These are phyloP conservation scores for Boletus pseudopeckii DNA, from an alignment of 768 basidiomycete species.

Conservation along the genomic window DNA sequence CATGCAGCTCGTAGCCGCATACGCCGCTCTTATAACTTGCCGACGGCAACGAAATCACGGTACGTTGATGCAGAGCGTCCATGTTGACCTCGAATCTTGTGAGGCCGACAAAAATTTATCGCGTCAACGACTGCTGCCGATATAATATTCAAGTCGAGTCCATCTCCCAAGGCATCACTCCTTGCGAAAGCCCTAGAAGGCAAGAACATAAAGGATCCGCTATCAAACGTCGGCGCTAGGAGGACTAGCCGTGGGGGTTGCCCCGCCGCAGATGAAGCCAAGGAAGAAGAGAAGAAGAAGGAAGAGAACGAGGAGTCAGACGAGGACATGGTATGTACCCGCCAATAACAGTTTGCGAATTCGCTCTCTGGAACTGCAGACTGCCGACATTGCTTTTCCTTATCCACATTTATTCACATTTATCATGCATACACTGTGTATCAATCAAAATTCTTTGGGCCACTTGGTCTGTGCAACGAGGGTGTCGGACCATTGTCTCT, in stretches of 20 bases:
- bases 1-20: slow-evolving; percentile 85
- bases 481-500: too few relatives aligned
- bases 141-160: slow-evolving; percentile 88
- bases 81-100: not conserved
- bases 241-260: slow-evolving; percentile 66
- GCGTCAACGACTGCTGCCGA: slow-evolving; percentile 80
- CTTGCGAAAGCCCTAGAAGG: slow-evolving; percentile 98
- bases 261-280: slow-evolving; percentile 67
- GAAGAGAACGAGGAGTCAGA: slow-evolving; percentile 87
- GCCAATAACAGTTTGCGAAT: too few relatives aligned
- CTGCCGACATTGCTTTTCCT: too few relatives aligned
- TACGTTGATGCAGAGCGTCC: slow-evolving; percentile 41
- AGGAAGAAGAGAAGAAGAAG: slow-evolving; percentile 74
- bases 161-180: slow-evolving; percentile 96
- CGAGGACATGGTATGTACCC: too few relatives aligned
- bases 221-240: slow-evolving; percentile 91
- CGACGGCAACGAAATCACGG: slow-evolving; percentile 97
- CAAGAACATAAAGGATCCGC: slow-evolving; percentile 93
- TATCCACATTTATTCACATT: too few relatives aligned
- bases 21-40: slow-evolving; percentile 97
- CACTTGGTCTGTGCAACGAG: slow-evolving; percentile 37
- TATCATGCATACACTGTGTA: slow-evolving; percentile 24
- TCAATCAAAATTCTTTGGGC: slow-evolving; percentile 25
- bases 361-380: too few relatives aligned
- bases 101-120: slow-evolving; percentile 88